Evolutionary conservation across 176 grass and related monocot genomes (phyloP), one percentile per base, ranked within the genome.

Genomic region (Elaeis guineensis): DNA sequence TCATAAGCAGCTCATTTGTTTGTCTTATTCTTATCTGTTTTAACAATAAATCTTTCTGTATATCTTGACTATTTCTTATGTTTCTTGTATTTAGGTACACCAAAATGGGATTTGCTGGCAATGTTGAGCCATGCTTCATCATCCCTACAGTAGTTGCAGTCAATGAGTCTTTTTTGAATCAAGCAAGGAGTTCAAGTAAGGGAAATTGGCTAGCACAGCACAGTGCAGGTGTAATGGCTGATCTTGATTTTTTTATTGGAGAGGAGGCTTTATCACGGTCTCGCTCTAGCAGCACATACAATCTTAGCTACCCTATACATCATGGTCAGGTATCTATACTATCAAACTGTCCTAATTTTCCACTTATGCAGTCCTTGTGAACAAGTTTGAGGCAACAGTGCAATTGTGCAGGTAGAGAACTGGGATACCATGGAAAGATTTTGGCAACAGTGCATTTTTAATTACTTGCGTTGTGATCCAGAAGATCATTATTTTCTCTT

Each of bases 341-440:
- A 22, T 44, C 35, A 9, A 44, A 44, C 35, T 14, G 29, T 58
- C 22, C 14, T 69, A 72, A 3, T 2, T 23, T 63, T 61, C 57
- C 7, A 6, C 18, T 52, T 32, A 19, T 16, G 19, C 24, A 50
- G 19, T 59, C n/a, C 16, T 60, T 49, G 18, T 25, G 21, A 5
- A 63, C 25, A 32, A 5, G 52, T 16, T 64, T 52, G 56, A 55
- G 6, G 50, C 62, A 16, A 21, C 67, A 50, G n/a, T 58, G 11
- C 22, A 16, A 17, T 22, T 22, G 25, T 65, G 54, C 73, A 98
- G 93, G 87, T 98, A 49, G 88, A 92, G 49, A 89, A 98, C 66
- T 92, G 93, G 93, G 93, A 98, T 68, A 78, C 93, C 12, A 98
- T 98, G 93, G 93, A 98, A 78, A 85, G 85, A 79, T 98, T 98